phyloP scores from a whole-genome alignment of 1,284 basidiomycete species.

The Ganoderma lucidum region DNA sequence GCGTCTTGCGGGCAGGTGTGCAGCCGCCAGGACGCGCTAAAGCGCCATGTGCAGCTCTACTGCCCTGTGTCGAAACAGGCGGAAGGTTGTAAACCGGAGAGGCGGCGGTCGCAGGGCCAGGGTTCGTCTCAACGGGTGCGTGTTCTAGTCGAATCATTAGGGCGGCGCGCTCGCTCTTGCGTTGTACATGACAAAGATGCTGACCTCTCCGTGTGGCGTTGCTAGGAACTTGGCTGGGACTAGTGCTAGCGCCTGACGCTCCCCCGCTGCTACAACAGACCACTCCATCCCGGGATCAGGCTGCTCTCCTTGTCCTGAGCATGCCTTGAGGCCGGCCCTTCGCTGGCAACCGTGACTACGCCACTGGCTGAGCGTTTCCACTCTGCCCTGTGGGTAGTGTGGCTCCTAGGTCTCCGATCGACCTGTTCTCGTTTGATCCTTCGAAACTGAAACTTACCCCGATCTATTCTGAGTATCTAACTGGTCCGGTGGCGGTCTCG shows the following conservation, averaged over 20 bases:
- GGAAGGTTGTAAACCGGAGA: neutral
- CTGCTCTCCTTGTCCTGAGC: neutral
- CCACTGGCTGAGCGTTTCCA: neutral
- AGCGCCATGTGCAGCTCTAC: constrained; percentile 22
- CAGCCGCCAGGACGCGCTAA: constrained; percentile 26
- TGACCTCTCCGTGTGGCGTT: neutral
- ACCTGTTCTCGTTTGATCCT: neutral
- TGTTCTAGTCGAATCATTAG: neutral
- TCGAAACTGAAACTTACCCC: neutral
- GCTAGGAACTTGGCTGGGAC: neutral
- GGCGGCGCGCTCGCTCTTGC: neutral
- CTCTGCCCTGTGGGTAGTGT: neutral
- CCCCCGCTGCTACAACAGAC: neutral
- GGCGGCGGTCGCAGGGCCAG: neutral
- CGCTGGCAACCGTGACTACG: neutral
- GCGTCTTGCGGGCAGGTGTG: constrained; percentile 21
- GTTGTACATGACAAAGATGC: neutral
- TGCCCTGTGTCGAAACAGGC: neutral
- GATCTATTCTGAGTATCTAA: neutral
- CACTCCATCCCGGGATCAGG: neutral
- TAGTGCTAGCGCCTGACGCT: neutral
- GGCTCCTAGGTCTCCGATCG: neutral
- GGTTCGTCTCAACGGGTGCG: neutral
- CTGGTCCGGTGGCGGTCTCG: neutral
- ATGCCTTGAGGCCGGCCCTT: neutral